phyloP scores from a whole-genome alignment of 2,329 filamentous ascomycete genomes.

The Trichoderma afroharzianum region DNA sequence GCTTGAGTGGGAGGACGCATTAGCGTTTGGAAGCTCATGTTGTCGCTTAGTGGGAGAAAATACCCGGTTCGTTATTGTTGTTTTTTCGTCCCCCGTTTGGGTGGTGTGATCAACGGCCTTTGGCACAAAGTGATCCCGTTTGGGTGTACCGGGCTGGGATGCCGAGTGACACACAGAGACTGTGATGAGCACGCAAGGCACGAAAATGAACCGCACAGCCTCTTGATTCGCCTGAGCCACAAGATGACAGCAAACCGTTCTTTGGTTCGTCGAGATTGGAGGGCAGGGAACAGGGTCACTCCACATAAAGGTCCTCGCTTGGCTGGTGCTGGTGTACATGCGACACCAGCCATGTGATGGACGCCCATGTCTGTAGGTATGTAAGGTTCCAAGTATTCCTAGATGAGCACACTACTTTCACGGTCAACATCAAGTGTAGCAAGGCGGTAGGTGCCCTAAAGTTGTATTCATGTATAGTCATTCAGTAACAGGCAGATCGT shows the following conservation, averaged over 20 bases:
- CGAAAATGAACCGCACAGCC: neutral
- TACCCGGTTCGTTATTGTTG: neutral
- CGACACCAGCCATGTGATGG: neutral
- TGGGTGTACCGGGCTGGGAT: neutral
- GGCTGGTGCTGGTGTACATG: neutral
- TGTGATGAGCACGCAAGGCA: neutral
- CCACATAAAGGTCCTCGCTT: neutral
- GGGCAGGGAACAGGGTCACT: neutral
- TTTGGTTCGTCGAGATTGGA: neutral
- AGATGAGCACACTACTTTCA: neutral
- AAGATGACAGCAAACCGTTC: neutral
- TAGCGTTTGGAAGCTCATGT: too few species aligned
- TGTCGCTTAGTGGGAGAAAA: neutral
- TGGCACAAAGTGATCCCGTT: neutral
- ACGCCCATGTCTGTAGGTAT: neutral
- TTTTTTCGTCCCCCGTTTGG: neutral
- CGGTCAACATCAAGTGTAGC: neutral
- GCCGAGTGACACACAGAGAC: neutral
- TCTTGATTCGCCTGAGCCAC: neutral
- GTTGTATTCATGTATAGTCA: neutral
- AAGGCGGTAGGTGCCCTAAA: neutral
- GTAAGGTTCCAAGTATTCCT: neutral
- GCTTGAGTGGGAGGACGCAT: too few species aligned
- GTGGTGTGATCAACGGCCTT: neutral
- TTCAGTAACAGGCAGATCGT: neutral